Percentiles rank a stretch among this genome's conserved stretches.
These are phyloP conservation scores for Termitomyces sp. DNA, from an alignment of 768 basidiomycete species.

Conservation along the genomic window DNA sequence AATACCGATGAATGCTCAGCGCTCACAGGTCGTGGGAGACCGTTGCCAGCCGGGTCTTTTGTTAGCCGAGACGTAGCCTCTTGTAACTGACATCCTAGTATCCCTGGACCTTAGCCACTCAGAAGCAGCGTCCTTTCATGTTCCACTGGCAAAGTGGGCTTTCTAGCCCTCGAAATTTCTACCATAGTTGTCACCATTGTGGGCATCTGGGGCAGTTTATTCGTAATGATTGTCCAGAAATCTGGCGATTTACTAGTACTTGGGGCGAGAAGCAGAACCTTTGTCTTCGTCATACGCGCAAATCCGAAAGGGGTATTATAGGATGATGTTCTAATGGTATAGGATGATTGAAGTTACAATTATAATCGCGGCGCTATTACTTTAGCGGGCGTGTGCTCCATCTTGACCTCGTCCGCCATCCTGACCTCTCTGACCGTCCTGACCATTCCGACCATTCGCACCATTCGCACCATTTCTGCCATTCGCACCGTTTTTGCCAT, in stretches of 20 bases:
- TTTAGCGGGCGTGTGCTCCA: not conserved
- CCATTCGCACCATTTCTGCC: conserved; percentile 4
- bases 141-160: no score
- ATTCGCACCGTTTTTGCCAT: conserved; percentile 3
- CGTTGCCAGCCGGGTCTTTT: no score
- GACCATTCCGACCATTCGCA: not conserved
- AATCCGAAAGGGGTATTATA: not conserved
- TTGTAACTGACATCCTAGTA: no score
- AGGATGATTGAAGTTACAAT: not conserved
- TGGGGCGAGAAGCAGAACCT: not conserved
- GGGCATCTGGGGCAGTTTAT: no score
- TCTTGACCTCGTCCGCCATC: conserved; percentile 6
- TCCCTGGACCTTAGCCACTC: no score
- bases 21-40: no score
- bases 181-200: no score
- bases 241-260: not conserved
- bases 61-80: no score
- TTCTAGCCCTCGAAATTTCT: no score
- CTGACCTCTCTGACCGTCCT: conserved; percentile 1
- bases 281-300: not conserved
- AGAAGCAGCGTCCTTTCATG: no score
- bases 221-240: no score
- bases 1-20: no score
- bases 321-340: not conserved
- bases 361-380: not conserved